Evolutionary conservation across 257 asterid genomes (phyloP).

Genomic region (Leptodermis oblonga): DNA sequence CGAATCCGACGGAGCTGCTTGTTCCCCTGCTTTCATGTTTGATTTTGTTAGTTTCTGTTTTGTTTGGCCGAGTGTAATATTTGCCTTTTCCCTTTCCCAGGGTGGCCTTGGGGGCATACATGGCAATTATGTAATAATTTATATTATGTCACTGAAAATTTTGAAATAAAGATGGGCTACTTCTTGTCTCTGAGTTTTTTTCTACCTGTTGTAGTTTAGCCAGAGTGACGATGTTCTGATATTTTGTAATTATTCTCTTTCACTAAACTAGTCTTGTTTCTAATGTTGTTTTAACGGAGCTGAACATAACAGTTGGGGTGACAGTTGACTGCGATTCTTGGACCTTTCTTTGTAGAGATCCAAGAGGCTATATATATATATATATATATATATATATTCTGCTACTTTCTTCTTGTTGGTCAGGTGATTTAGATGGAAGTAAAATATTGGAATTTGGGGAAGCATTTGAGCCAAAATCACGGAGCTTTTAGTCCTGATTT

Average conservation of each 20-base stretch:
- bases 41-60: neutral
- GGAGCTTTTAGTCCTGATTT: neutral
- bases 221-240: neutral
- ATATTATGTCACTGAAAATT: neutral
- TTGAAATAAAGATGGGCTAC: neutral
- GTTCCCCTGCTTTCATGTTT: neutral
- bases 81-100: slow-evolving; percentile 1
- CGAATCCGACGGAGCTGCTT: slow-evolving; percentile 6
- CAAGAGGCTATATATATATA: too few species aligned
- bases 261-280: too few species aligned
- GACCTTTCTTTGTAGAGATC: too few species aligned
- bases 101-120: too few species aligned
- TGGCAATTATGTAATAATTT: slow-evolving; percentile 3
- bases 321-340: too few species aligned
- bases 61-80: slow-evolving; percentile 5
- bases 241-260: too few species aligned
- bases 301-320: too few species aligned
- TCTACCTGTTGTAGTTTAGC: neutral
- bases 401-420: neutral
- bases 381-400: too few species aligned
- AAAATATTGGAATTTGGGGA: neutral
- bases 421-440: neutral
- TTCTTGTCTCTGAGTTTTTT: neutral
- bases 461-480: slow-evolving; percentile 2
- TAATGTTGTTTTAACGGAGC: too few species aligned